A percentile compares a stretch with the other conserved stretches of the same genome.
phyloP scores from a whole-genome alignment of 2,329 filamentous ascomycete species.

The Aspergillus jensenii region DNA sequence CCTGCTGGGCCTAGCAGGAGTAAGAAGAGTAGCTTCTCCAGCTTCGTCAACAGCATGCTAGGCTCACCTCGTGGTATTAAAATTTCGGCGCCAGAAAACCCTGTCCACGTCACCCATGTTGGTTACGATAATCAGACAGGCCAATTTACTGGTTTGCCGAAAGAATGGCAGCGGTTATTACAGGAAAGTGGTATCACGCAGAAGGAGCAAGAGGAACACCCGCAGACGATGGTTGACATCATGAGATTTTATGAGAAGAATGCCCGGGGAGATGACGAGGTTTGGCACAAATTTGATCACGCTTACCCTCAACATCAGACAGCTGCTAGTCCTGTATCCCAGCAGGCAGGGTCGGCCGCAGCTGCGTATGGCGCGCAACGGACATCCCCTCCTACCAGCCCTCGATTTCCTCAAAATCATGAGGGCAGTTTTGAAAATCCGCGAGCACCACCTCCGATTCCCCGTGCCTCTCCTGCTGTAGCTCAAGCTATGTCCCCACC shows the following conservation, averaged over 20 bases:
- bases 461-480: slow-evolving; percentile 47
- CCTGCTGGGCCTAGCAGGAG: slow-evolving; percentile 58
- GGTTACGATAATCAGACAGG: slow-evolving; percentile 95
- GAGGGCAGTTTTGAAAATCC: slow-evolving; percentile 98
- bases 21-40: slow-evolving; percentile 87
- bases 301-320: slow-evolving; percentile 60
- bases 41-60: slow-evolving; percentile 79
- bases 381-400: slow-evolving; percentile 77
- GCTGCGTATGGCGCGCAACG: slow-evolving; percentile 55
- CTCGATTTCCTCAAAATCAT: slow-evolving; percentile 83
- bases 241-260: slow-evolving; percentile 97
- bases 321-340: slow-evolving; percentile 38
- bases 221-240: slow-evolving; percentile 92
- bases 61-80: slow-evolving; percentile 85
- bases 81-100: slow-evolving; percentile 97
- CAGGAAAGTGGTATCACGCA: slow-evolving; percentile 95
- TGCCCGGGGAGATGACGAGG: slow-evolving; percentile 78
- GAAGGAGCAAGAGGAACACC: slow-evolving; percentile 92
- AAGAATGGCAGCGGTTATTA: slow-evolving; percentile 95
- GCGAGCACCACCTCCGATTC: slow-evolving; percentile 85
- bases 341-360: slow-evolving; percentile 40
- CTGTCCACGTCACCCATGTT: slow-evolving; percentile 96
- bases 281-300: slow-evolving; percentile 95
- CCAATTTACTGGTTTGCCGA: slow-evolving; percentile 92
- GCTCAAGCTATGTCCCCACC: slow-evolving; percentile 50